Conservation (phyloP, 2,329 filamentous ascomycete genomes). For the Fusarium chuoi region DNA sequence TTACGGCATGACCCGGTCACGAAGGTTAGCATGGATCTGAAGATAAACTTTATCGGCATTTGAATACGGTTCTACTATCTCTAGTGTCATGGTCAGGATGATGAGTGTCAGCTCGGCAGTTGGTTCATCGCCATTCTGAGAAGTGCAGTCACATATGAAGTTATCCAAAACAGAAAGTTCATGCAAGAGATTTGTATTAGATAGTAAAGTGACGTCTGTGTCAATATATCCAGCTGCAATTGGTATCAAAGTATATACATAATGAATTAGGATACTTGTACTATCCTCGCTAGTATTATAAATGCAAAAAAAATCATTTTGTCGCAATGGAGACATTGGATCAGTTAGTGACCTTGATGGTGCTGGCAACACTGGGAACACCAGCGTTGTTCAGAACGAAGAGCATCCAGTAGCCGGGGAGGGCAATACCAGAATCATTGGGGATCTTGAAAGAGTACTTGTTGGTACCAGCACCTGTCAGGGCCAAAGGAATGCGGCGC, state of each 20-base stretch:
- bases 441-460: slow-evolving; percentile 30
- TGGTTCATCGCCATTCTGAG: neutral
- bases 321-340: neutral
- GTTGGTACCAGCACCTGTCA: slow-evolving; percentile 21
- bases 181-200: slow-evolving; percentile 5
- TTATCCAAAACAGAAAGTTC: neutral
- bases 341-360: slow-evolving; percentile 28
- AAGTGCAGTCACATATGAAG: neutral
- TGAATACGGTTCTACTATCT: neutral
- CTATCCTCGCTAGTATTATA: neutral
- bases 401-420: slow-evolving; percentile 39
- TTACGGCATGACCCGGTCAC: neutral
- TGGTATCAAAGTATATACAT: slow-evolving; percentile 17
- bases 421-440: slow-evolving; percentile 26
- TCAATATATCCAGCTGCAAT: neutral
- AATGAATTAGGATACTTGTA: neutral
- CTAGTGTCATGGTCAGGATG: neutral
- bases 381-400: slow-evolving; percentile 33
- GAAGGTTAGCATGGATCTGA: neutral
- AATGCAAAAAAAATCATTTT: neutral
- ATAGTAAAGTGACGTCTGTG: neutral
- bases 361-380: slow-evolving; percentile 32
- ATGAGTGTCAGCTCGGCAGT: neutral
- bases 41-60: slow-evolving; percentile 2
- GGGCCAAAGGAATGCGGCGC: slow-evolving; percentile 26